These are phyloP conservation scores for Tagetes patula DNA, from an alignment of 129 eudicot genomes.

Conservation along the genomic window DNA sequence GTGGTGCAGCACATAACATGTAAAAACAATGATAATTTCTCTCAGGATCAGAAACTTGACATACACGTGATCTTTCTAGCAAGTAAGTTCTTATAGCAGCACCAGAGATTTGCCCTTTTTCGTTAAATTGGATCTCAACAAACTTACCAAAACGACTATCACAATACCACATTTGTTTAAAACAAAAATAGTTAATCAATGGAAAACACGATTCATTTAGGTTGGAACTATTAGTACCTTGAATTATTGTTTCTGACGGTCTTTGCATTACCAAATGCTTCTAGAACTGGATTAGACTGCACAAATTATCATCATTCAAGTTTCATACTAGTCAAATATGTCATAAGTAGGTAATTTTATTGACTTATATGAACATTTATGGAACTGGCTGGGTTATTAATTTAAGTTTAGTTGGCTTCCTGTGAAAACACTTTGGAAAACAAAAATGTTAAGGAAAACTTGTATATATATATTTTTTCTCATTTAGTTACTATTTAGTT, in stretches of 20 bases:
- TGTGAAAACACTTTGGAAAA: not conserved
- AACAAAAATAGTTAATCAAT: conserved; percentile 14
- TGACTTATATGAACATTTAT: not conserved
- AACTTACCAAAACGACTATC: conserved; percentile 86
- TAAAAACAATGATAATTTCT: conserved; percentile 91
- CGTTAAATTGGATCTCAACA: conserved; percentile 78
- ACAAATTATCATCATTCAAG: not conserved
- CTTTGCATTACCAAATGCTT: conserved; percentile 91
- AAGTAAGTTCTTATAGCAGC: conserved; percentile 86
- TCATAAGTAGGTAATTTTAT: no score
- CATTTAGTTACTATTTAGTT: not conserved
- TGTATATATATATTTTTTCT: not conserved
- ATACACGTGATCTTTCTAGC: conserved; percentile 82
- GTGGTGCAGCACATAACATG: conserved; percentile 85
- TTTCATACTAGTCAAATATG: not conserved
- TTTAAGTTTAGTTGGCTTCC: not conserved
- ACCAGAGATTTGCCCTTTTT: conserved; percentile 65
- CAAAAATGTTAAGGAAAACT: no score
- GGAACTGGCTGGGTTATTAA: not conserved
- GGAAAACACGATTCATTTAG: conserved; percentile 16
- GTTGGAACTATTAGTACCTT: conserved; percentile 42
- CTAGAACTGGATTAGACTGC: conserved; percentile 89
- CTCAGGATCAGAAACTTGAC: conserved; percentile 85
- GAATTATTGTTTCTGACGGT: conserved; percentile 85
- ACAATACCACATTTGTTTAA: conserved; percentile 21